phyloP scores from a whole-genome alignment of 2,329 filamentous ascomycete genomes.

The Colletotrichum orbiculare region DNA sequence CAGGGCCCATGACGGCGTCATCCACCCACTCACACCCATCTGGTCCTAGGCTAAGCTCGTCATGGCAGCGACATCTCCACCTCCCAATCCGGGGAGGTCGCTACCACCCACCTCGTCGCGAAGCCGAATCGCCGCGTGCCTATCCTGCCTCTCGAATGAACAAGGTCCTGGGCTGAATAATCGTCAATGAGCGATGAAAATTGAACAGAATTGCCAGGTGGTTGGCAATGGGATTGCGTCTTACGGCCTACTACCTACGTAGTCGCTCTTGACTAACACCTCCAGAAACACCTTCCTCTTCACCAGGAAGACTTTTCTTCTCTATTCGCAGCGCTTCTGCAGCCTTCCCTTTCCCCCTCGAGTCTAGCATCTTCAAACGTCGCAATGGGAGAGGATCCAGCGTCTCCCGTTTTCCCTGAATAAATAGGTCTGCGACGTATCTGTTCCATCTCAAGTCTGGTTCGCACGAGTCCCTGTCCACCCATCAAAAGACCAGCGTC shows the following conservation, averaged over 20 bases:
- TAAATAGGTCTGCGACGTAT: constrained; percentile 15
- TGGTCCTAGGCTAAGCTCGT: neutral
- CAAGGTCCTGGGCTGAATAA: constrained; percentile 29
- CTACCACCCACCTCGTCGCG: too few relatives aligned
- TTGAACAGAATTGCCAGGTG: neutral
- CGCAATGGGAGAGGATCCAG: constrained; percentile 2
- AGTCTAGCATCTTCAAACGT: neutral
- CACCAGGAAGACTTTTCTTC: neutral
- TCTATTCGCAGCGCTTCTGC: too few relatives aligned
- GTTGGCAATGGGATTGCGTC: constrained; percentile 16
- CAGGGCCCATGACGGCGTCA: neutral
- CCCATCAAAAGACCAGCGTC: constrained; percentile 6
- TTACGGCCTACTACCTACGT: neutral
- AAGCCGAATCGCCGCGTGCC: too few relatives aligned
- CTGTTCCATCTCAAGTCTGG: constrained; percentile 3
- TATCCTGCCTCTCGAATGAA: too few relatives aligned
- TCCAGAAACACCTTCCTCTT: too few relatives aligned
- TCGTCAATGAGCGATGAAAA: neutral
- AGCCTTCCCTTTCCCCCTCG: neutral
- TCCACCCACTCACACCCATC: neutral
- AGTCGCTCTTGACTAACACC: constrained; percentile 24
- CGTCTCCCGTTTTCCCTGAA: constrained; percentile 6
- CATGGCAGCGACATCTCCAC: neutral
- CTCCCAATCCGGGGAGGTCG: constrained; percentile 8
- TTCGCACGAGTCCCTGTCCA: neutral